These are phyloP conservation scores for Amanita molliuscula DNA, from an alignment of 768 basidiomycete genomes.

Conservation along the genomic window DNA sequence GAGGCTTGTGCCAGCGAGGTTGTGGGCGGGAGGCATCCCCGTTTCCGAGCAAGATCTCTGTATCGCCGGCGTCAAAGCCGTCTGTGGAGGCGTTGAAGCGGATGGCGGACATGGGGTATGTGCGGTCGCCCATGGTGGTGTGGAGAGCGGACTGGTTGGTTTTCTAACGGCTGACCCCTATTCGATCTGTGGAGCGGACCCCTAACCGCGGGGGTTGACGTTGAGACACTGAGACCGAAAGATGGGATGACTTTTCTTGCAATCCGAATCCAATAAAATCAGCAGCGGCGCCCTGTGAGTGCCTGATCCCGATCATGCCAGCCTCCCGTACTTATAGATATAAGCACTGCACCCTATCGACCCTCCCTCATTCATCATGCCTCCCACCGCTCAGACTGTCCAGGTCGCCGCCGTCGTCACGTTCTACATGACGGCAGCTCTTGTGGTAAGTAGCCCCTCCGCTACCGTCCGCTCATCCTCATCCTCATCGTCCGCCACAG, in stretches of 20 bases:
- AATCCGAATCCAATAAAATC: too few relatives aligned
- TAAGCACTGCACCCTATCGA: neutral
- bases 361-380: constrained; percentile 14
- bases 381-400: constrained; percentile 22
- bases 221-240: too few relatives aligned
- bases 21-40: neutral
- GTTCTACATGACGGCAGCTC: constrained; percentile 72
- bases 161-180: neutral
- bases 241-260: too few relatives aligned
- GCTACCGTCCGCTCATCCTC: neutral
- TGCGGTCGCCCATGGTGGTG: neutral
- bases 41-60: constrained; percentile 7
- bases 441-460: constrained; percentile 42
- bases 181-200: neutral
- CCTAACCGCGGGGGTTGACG: too few relatives aligned
- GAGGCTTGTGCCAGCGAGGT: neutral
- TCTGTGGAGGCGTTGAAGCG: neutral
- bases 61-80: neutral
- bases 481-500: constrained; percentile 14
- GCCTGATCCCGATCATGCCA: too few relatives aligned
- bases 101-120: constrained; percentile 1
- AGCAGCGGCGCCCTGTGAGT: too few relatives aligned
- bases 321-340: neutral
- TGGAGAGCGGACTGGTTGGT: neutral
- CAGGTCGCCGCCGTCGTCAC: constrained; percentile 62